Evolutionary conservation across 768 basidiomycete genomes (phyloP).

Genomic region (Phaffia tasmanica): DNA sequence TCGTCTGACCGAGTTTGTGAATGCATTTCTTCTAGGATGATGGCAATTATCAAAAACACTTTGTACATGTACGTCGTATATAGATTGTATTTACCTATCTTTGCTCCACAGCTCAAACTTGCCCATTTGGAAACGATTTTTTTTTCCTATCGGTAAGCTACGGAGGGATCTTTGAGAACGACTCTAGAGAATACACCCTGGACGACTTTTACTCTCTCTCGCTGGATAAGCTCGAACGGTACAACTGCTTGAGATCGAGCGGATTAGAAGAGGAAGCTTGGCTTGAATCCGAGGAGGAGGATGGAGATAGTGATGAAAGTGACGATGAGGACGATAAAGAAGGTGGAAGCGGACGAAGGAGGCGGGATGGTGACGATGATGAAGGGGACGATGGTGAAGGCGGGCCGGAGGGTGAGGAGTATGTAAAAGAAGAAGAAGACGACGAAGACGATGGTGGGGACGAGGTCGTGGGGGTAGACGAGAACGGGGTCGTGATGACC

Average conservation of each 20-base stretch:
- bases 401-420: slow-evolving; percentile 33
- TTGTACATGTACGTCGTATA: slow-evolving; percentile 60
- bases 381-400: slow-evolving; percentile 35
- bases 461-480: slow-evolving; percentile 28
- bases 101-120: background rate
- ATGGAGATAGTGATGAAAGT: slow-evolving; percentile 3
- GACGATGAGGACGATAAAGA: slow-evolving; percentile 47
- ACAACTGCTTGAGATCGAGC: slow-evolving; percentile 58
- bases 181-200: slow-evolving; percentile 67
- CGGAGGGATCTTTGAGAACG: slow-evolving; percentile 72
- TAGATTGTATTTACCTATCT: slow-evolving; percentile 10
- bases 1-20: no score
- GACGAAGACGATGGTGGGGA: slow-evolving; percentile 26
- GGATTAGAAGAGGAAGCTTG: slow-evolving; percentile 57
- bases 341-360: slow-evolving; percentile 31
- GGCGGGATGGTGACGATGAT: slow-evolving; percentile 46
- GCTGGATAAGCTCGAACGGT: slow-evolving; percentile 74
- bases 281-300: slow-evolving; percentile 48
- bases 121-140: no score
- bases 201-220: slow-evolving; percentile 75
- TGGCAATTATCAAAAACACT: slow-evolving; percentile 69
- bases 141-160: slow-evolving; percentile 44
- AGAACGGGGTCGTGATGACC: slow-evolving; percentile 16
- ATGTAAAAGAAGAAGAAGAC: slow-evolving; percentile 30
- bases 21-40: slow-evolving; percentile 43